phyloP scores from a whole-genome alignment of 805 yeast genomes.

The Ogataea glucozyma region DNA sequence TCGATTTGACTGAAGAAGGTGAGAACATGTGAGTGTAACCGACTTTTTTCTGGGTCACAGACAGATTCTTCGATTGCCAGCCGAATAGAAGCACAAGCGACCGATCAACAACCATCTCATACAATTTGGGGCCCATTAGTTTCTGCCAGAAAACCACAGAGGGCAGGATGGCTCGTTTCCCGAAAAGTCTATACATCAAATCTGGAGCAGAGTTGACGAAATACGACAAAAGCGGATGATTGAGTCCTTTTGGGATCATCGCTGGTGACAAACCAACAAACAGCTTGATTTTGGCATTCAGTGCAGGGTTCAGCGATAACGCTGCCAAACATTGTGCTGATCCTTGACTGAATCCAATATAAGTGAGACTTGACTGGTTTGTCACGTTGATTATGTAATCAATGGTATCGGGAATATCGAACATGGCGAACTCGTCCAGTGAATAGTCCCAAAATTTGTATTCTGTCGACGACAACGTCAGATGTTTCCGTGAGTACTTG shows the following conservation, averaged over 20 bases:
- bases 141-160: slow-evolving; percentile 62
- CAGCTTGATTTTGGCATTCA: slow-evolving; percentile 54
- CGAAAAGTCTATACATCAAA: slow-evolving; percentile 69
- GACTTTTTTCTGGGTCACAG: slow-evolving; percentile 44
- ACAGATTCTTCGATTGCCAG: slow-evolving; percentile 48
- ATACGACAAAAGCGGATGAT: slow-evolving; percentile 44
- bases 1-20: slow-evolving; percentile 57
- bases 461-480: slow-evolving; percentile 39
- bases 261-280: slow-evolving; percentile 93
- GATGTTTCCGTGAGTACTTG: slow-evolving; percentile 84
- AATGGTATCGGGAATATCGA: slow-evolving; percentile 83
- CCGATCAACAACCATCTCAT: slow-evolving; percentile 45
- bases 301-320: slow-evolving; percentile 59
- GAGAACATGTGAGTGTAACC: slow-evolving; percentile 56
- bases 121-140: slow-evolving; percentile 52
- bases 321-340: slow-evolving; percentile 92
- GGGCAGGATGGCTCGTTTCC: slow-evolving; percentile 71
- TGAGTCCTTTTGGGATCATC: slow-evolving; percentile 81
- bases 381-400: slow-evolving; percentile 66
- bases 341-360: slow-evolving; percentile 92
- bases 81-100: slow-evolving; percentile 48
- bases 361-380: slow-evolving; percentile 47
- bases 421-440: slow-evolving; percentile 87
- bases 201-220: slow-evolving; percentile 76
- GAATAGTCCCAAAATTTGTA: slow-evolving; percentile 84